Evolutionary conservation across 495 filamentous ascomycete species (phyloP).

Genomic region (Darksidea phi): DNA sequence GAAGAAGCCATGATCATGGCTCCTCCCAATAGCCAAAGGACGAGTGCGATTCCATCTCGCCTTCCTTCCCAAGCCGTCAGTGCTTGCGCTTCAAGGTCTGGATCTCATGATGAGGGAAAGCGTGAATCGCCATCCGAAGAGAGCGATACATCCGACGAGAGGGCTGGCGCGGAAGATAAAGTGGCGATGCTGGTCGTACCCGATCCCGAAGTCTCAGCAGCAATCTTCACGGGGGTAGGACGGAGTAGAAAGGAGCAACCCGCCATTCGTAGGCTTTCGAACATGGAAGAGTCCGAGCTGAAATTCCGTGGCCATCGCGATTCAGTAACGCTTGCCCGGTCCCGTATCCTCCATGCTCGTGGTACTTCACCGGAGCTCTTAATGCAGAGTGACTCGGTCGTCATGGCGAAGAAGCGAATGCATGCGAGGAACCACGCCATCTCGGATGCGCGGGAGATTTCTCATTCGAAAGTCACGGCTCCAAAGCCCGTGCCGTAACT

Average conservation of each 20-base stretch:
- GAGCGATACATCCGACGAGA: background rate
- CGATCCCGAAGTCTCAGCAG: conserved; percentile 2
- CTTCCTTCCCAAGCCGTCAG: conserved; percentile 14
- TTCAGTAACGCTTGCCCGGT: conserved; percentile 23
- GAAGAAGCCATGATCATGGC: conserved; percentile 15
- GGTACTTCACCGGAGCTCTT: conserved; percentile 25
- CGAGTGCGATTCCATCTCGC: conserved; percentile 16
- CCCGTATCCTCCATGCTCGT: conserved; percentile 21
- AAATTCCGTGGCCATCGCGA: conserved; percentile 30
- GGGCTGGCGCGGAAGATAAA: background rate
- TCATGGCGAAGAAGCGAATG: conserved; percentile 30
- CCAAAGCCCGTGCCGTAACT: background rate
- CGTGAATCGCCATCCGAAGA: background rate
- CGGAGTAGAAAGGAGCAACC: conserved; percentile 2
- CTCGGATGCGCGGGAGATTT: conserved; percentile 11
- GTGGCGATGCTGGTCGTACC: background rate
- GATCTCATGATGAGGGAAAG: conserved; percentile 1
- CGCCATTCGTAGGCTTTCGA: conserved; percentile 8
- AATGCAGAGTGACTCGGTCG: conserved; percentile 29
- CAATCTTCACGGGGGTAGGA: background rate
- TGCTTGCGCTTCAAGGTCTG: conserved; percentile 1
- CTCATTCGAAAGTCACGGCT: background rate
- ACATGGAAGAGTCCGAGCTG: conserved; percentile 21
- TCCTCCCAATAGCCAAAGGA: conserved; percentile 27
- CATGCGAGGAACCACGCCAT: conserved; percentile 26